Evolutionary conservation across 2,329 filamentous ascomycete species (phyloP), one percentile per base, ranked within the genome.

Genomic region (Trichophyton equinum): DNA sequence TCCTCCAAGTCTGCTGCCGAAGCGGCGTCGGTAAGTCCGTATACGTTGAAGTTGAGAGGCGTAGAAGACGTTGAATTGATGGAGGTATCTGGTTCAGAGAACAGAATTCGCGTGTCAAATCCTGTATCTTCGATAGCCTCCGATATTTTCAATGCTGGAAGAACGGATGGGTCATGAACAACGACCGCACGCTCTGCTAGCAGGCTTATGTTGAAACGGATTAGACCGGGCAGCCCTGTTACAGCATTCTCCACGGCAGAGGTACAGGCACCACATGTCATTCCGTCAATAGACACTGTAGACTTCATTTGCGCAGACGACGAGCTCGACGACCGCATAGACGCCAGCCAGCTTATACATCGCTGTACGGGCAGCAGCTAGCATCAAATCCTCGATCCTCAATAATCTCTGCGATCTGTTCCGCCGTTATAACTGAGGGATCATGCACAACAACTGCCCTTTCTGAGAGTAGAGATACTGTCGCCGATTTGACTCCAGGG

Each of bases 181-280:
- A 96, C 84, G 44, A 96, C 87, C 3, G 91, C 92, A 63, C 92
- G 85, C 73, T 97, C 94, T 3, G 94, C 95, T 36, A 97, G 81
- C 66, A 99, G 78, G 74, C 90, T 96, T 72, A 99, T 95, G 70
- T 96, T 96, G 78, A 97, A 96, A 65, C 91, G 89, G 61, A 90
- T 71, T 15, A 97, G 74, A 22, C 94, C 94, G 8, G 88, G 84
- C 1, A 92, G 75, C 64, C 82, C 83, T 66, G 84, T 83, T 74
- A 99, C 94, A 2, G 88, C 90, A 58, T 83, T 81, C 69, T 96
- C 89, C 1, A 97, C 85, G 4, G 92, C 91, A 1, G 92, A 92
- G 0, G 94, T 97, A 74, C 94, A 99, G 47, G 94, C 90, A 22
- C 92, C 92, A 71, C 94, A 97, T 1, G 94, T 99, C 94, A 99